Evolutionary conservation across 352 stramenopile species (phyloP), one percentile per base, ranked within the genome.

Genomic region (Globisporangium canariense): DNA sequence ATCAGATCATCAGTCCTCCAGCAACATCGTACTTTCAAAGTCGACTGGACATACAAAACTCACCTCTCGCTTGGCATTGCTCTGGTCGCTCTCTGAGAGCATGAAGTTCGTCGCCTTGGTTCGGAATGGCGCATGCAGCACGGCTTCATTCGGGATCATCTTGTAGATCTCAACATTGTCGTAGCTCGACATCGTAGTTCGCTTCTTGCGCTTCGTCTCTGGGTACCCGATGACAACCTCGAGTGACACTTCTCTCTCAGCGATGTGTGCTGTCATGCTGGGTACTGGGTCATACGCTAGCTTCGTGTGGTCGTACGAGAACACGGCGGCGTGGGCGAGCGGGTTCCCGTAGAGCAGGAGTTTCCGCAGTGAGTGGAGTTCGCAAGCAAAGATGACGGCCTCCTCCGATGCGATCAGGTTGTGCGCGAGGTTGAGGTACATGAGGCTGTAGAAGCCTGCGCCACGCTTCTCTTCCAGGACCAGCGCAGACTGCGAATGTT

Each of bases 91-190:
- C 18, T 69, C 47, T 13, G 55, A 22, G 11, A 82, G 60, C 66
- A 87, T 60, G 60, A 81, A 81, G n/a, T 76, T 60, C 0, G 71
- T 78, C n/a, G 77, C 62, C 32, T 78, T 78, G 25, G 69, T 81
- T 9, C 71, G 77, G 55, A 91, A 91, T 25, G 78, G 73, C 4
- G 71, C 73, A n/a, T 81, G 73, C 25, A 90, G 65, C 20, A 75
- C 68, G 10, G 81, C 66, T 34, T 89, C 79, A 30, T 84, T 90
- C 0, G 83, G 81, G 60, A 91, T 83, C 72, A 91, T 86, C 66
- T 90, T 91, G 71, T 87, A 91, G 65, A 94, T 94, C 56, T 91
- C 77, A 3, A 92, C 81, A 30, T 85, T 76, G n/a, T 90, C 81
- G 62, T 92, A 92, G 50, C 68, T 73, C 9, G 73, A 67, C 52